Evolutionary conservation across 1,139 yeast genomes (phyloP), one percentile per base, ranked within the genome.

Genomic region (Kodamaea derodonti): DNA sequence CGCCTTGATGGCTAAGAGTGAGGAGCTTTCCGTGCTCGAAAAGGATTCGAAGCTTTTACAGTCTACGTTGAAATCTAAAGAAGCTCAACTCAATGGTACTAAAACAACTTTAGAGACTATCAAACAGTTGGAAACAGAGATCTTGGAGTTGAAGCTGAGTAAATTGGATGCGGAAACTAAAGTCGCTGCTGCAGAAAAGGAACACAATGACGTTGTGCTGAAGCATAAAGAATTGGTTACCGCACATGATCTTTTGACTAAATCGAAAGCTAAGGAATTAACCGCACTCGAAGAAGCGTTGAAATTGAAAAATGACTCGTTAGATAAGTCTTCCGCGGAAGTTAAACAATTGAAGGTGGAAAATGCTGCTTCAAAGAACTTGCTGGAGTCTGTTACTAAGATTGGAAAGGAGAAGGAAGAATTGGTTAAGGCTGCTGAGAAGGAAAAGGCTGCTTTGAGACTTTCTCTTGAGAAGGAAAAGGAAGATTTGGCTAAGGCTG

Each of bases 381-480:
- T 7, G 9, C 22, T 18, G 22, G 22, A 18, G 22, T 18, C 22
- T 34, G 28, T 40, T 38, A 15, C 38, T 33, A 4, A 39, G 37
- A 27, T 38, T 40, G 25, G 33, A 36, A 28, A 30, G 16, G 9
- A 36, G 31, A 23, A 43, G 35, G 27, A 34, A 30, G 35, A 28
- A 2, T 42, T 40, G 22, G 32, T 45, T 24, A 45, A 41, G 23
- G 35, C 33, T 12, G 17, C 27, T 16, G 38, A 39, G 24, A 30
- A 32, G 34, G 31, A 24, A 27, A 33, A 26, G 23, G 27, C 20
- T 32, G 43, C 20, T 14, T 27, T 41, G 30, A 37, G 26, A 30
- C n/a, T n/a, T n/a, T n/a, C n/a, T n/a, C n/a, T 38, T 40, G 25
- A 35, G 34, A 28, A 30, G 16, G 9, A 36, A 31, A 23, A 43